A percentile compares a stretch with the other conserved stretches of the same genome.
phyloP scores from a whole-genome alignment of 2,329 filamentous ascomycete species.

The Drechslerella stenobrocha region DNA sequence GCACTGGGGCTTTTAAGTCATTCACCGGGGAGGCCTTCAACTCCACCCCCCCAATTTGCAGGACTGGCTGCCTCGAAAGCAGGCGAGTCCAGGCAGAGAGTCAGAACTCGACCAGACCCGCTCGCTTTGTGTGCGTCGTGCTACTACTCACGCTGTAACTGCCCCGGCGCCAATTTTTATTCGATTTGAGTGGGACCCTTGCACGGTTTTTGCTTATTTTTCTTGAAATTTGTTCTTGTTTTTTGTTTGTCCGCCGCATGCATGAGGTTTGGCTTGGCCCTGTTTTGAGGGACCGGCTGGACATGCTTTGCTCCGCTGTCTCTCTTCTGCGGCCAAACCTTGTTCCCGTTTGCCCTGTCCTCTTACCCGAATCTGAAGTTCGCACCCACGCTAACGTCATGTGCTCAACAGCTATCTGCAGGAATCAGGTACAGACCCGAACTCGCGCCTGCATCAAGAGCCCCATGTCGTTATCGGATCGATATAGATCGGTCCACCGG shows the following conservation, averaged over 20 bases:
- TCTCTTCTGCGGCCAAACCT: constrained; percentile 45
- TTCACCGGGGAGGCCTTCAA: constrained; percentile 37
- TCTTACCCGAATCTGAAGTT: constrained; percentile 42
- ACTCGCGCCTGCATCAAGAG: constrained; percentile 19
- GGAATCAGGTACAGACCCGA: constrained; percentile 48
- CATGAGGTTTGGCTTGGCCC: constrained; percentile 45
- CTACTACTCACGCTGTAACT: background rate
- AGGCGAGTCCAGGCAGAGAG: constrained; percentile 26
- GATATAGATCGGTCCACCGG: too few relatives aligned
- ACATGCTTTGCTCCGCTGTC: constrained; percentile 40
- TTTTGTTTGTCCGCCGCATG: constrained; percentile 34
- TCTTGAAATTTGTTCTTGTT: constrained; percentile 49
- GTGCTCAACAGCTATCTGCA: constrained; percentile 49
- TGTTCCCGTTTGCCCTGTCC: constrained; percentile 48
- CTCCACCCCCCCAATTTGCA: constrained; percentile 43
- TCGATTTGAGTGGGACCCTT: constrained; percentile 44
- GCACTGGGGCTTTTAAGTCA: constrained; percentile 18
- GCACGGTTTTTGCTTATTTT: constrained; percentile 47
- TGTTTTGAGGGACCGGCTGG: constrained; percentile 45
- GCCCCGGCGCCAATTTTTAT: constrained; percentile 46
- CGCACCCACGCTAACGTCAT: constrained; percentile 48
- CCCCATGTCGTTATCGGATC: constrained; percentile 25
- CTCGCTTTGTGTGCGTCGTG: constrained; percentile 26
- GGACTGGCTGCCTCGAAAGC: constrained; percentile 15
- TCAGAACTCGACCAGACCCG: constrained; percentile 11